Evolutionary conservation across 768 basidiomycete genomes (phyloP).

Genomic region (Leccinum subtestaceum): DNA sequence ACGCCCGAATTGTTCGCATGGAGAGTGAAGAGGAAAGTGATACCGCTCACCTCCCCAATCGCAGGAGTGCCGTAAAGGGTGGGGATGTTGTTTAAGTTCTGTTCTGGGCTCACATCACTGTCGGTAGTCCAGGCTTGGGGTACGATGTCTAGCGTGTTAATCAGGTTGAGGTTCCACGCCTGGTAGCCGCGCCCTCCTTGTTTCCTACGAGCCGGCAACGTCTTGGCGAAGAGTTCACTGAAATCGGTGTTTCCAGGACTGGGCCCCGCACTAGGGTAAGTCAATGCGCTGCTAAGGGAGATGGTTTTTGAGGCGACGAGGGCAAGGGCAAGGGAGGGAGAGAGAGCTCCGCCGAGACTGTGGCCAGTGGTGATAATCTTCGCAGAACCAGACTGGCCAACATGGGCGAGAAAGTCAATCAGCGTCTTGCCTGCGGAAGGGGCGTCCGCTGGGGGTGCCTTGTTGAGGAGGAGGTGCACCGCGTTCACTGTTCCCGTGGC

Average conservation of each 20-base stretch:
- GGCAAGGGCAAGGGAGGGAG: constrained; percentile 8
- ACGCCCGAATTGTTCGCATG: too few relatives aligned
- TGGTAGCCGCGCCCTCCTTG: background rate
- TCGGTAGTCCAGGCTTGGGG: constrained; percentile 14
- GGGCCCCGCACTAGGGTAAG: constrained; percentile 7
- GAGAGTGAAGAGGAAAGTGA: too few relatives aligned
- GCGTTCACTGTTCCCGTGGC: constrained; percentile 1
- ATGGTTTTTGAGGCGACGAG: background rate
- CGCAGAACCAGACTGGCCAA: background rate
- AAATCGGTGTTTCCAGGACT: constrained; percentile 12
- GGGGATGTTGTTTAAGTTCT: constrained; percentile 7
- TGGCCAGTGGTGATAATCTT: constrained; percentile 11
- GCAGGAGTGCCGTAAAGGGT: background rate
- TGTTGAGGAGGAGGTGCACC: constrained; percentile 1
- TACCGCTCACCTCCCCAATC: background rate
- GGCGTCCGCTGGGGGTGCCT: background rate
- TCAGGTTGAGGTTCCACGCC: constrained; percentile 15
- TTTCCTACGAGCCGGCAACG: background rate
- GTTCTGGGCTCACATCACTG: background rate
- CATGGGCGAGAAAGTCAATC: background rate
- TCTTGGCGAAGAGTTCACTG: background rate
- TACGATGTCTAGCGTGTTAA: constrained; percentile 10
- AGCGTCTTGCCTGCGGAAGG: background rate
- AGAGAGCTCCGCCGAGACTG: constrained; percentile 11
- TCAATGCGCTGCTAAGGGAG: background rate